phyloP scores from a whole-genome alignment of 345 rosid genomes.

The Pistacia atlantica region DNA sequence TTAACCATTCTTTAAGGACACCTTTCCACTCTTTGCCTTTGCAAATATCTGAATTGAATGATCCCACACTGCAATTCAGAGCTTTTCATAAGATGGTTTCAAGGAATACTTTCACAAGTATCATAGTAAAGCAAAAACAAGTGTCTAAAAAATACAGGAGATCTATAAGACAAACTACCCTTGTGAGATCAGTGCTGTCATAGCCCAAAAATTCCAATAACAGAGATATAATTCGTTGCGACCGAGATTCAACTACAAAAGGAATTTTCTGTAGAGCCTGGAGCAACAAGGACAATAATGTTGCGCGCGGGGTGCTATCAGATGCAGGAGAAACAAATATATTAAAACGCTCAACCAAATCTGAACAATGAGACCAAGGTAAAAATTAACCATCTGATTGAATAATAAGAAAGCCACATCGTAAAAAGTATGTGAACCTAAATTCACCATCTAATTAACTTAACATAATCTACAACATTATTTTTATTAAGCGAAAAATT shows the following conservation, averaged over 20 bases:
- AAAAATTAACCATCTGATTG: slow-evolving; percentile 12
- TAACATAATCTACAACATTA: not conserved
- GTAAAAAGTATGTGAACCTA: not conserved
- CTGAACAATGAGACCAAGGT: slow-evolving; percentile 46
- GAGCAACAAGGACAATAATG: slow-evolving; percentile 64
- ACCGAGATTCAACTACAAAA: slow-evolving; percentile 62
- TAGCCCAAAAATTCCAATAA: slow-evolving; percentile 87
- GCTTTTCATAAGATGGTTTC: not conserved
- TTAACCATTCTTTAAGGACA: slow-evolving; percentile 81
- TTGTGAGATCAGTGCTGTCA: slow-evolving; percentile 36
- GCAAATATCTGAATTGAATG: slow-evolving; percentile 48
- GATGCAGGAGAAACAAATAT: slow-evolving; percentile 50
- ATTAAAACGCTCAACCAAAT: slow-evolving; percentile 53
- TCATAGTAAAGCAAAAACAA: slow-evolving; percentile 1
- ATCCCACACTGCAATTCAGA: slow-evolving; percentile 58
- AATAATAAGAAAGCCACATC: not conserved
- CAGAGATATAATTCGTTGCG: slow-evolving; percentile 68
- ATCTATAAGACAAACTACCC: slow-evolving; percentile 50
- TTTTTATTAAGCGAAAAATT: not conserved
- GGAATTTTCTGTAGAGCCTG: slow-evolving; percentile 72
- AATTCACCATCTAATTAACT: slow-evolving; percentile 4
- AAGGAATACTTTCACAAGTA: not conserved
- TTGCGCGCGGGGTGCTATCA: slow-evolving; percentile 52
- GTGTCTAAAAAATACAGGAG: not conserved
- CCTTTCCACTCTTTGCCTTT: slow-evolving; percentile 82